A percentile compares a stretch with the other conserved stretches of the same genome.
phyloP scores from a whole-genome alignment of 1,284 basidiomycete species.

The Sutorius eximius region DNA sequence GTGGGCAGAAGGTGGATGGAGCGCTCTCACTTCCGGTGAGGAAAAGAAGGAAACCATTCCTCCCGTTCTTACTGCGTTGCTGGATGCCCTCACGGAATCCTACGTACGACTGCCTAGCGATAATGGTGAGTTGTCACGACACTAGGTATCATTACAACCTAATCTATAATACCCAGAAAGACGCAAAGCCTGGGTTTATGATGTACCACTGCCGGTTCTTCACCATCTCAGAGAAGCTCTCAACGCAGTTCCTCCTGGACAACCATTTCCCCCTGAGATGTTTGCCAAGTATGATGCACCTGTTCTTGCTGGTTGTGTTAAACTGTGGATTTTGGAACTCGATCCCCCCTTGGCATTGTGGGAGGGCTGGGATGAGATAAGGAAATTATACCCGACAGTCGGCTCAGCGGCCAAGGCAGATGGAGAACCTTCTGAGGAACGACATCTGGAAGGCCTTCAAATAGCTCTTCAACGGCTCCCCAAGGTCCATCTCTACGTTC shows the following conservation, averaged over 20 bases:
- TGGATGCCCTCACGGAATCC: conserved; percentile 63
- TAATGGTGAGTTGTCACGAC: conserved; percentile 46
- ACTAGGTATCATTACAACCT: not conserved
- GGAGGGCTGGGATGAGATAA: conserved; percentile 89
- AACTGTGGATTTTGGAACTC: conserved; percentile 85
- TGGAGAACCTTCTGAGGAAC: conserved; percentile 52
- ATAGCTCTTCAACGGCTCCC: conserved; percentile 73
- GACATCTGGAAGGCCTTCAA: conserved; percentile 68
- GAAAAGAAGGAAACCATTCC: conserved; percentile 69
- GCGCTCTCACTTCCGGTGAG: conserved; percentile 47
- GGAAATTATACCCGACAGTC: conserved; percentile 79
- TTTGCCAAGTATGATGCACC: conserved; percentile 81
- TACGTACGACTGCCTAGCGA: conserved; percentile 68
- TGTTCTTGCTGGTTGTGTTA: conserved; percentile 80
- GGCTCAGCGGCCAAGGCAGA: conserved; percentile 55
- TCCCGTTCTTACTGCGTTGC: conserved; percentile 69
- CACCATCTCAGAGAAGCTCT: conserved; percentile 84
- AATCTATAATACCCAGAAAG: conserved; percentile 53
- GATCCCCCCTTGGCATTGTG: conserved; percentile 80
- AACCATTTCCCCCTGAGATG: conserved; percentile 64
- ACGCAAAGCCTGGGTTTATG: conserved; percentile 91
- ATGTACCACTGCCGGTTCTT: conserved; percentile 77
- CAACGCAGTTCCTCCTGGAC: conserved; percentile 68
- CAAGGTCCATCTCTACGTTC: conserved; percentile 77
- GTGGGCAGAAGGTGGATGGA: conserved; percentile 79